Evolutionary conservation across 2,329 filamentous ascomycete species (phyloP), one percentile per base, ranked within the genome.

Genomic region (Curvularia sp.): DNA sequence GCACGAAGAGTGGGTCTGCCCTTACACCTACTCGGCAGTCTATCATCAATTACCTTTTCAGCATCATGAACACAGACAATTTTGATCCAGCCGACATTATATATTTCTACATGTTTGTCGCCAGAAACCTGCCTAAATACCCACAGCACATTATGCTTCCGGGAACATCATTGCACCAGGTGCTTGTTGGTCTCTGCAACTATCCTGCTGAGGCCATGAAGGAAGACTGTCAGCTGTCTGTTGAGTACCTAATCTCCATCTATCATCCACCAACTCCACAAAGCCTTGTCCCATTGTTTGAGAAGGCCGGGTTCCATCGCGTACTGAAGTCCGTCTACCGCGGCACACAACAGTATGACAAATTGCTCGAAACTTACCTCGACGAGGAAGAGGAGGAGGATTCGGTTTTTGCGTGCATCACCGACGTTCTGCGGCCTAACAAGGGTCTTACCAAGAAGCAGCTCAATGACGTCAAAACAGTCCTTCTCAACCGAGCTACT

Each of bases 101-200:
- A 55, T 99, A 97, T 76, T 85, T 99, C 44, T 93, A 99, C 77
- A 99, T 99, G 93, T 99, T 99, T 72, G 90, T 99, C 73, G 94
- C 95, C 18, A 88, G 95, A 55, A 99, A 97, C 73, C 80, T 99
- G 49, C 92, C 96, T 3, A 99, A 99, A 75, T 99, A 97, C 71
- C 93, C 93, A 0, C 94, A 98, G 74, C 97, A 97, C 71, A 88
- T 99, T 50, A 85, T 98, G 10, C 86, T 99, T 47, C 91, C 94
- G 0, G 95, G 93, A 18, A 93, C 91, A 2, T 90, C 91, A 1
- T 83, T 99, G 0, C 91, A 93, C 58, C 88, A 88, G 58, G 89
- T 97, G 9, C 83, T 99, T 26, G 83, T 87, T 38, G 90, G 93
- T 2, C 83, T 99, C 4, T 99, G 95, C 80, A 86, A 89, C 60